Evolutionary conservation across 2,329 filamentous ascomycete genomes (phyloP).

Genomic region (Cladobotryum mycophilum): DNA sequence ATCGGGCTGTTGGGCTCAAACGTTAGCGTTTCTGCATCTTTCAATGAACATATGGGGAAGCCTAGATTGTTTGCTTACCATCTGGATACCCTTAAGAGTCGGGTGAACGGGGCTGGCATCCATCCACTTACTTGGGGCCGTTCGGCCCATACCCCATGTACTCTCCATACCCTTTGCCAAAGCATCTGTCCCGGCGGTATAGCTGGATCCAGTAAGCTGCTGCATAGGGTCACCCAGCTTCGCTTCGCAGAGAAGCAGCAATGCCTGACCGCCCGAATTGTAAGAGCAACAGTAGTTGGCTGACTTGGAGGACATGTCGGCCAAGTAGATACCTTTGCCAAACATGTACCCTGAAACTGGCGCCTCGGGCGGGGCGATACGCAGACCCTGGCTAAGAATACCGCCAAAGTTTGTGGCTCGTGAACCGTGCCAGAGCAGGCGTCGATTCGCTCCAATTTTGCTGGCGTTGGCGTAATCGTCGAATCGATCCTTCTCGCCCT

Average conservation of each 20-base stretch:
- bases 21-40: constrained; percentile 2
- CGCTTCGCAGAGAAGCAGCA: constrained; percentile 79
- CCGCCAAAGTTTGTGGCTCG: constrained; percentile 79
- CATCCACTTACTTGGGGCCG: constrained; percentile 64
- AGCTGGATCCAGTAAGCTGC: constrained; percentile 51
- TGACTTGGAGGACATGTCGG: constrained; percentile 78
- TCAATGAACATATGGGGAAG: neutral
- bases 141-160: constrained; percentile 64
- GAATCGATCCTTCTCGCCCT: constrained; percentile 67
- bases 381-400: constrained; percentile 79
- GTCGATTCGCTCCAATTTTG: constrained; percentile 55
- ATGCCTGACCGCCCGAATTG: constrained; percentile 60
- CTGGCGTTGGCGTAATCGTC: constrained; percentile 47
- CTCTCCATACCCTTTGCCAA: constrained; percentile 53
- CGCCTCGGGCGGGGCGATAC: constrained; percentile 82
- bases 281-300: constrained; percentile 65
- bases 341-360: constrained; percentile 82
- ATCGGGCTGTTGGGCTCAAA: constrained; percentile 39
- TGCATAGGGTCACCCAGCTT: constrained; percentile 68
- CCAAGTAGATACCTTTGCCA: constrained; percentile 82
- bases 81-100: constrained; percentile 59
- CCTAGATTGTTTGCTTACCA: constrained; percentile 45
- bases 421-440: constrained; percentile 83
- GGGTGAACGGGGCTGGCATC: constrained; percentile 63
- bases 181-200: constrained; percentile 57